Conservation (phyloP, 2,329 filamentous ascomycete genomes). For the Calonectria hawksworthii region DNA sequence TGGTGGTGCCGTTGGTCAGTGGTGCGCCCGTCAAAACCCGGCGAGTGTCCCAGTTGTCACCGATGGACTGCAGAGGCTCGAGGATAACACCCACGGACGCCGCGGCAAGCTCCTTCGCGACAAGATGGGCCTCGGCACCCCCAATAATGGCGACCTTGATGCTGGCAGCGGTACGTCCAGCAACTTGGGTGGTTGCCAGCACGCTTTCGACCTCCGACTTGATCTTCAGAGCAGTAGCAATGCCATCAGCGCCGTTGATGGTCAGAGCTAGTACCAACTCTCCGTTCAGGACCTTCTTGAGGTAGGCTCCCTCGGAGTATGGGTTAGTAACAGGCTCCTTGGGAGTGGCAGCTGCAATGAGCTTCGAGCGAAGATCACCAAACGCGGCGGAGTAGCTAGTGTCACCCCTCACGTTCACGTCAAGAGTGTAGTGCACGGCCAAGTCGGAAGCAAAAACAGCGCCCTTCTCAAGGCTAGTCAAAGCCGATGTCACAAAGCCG, state of each 20-base stretch:
- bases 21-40: conserved; percentile 75
- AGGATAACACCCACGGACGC: conserved; percentile 73
- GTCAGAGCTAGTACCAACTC: conserved; percentile 69
- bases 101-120: conserved; percentile 70
- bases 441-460: conserved; percentile 68
- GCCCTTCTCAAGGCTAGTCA: conserved; percentile 60
- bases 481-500: conserved; percentile 68
- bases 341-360: conserved; percentile 63
- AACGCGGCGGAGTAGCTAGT: conserved; percentile 70
- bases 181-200: conserved; percentile 35
- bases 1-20: conserved; percentile 73
- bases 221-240: conserved; percentile 70
- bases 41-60: conserved; percentile 71
- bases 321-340: conserved; percentile 53
- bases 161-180: conserved; percentile 32
- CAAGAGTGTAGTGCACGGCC: conserved; percentile 72
- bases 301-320: conserved; percentile 64
- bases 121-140: conserved; percentile 72
- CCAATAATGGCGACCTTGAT: conserved; percentile 72
- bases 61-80: conserved; percentile 69
- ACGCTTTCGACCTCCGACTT: conserved; percentile 68
- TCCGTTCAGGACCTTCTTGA: conserved; percentile 68
- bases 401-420: conserved; percentile 51
- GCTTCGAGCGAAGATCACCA: conserved; percentile 64
- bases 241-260: conserved; percentile 74